Conservation (phyloP, 352 stramenopile genomes). For the Pythium myriotylum region DNA sequence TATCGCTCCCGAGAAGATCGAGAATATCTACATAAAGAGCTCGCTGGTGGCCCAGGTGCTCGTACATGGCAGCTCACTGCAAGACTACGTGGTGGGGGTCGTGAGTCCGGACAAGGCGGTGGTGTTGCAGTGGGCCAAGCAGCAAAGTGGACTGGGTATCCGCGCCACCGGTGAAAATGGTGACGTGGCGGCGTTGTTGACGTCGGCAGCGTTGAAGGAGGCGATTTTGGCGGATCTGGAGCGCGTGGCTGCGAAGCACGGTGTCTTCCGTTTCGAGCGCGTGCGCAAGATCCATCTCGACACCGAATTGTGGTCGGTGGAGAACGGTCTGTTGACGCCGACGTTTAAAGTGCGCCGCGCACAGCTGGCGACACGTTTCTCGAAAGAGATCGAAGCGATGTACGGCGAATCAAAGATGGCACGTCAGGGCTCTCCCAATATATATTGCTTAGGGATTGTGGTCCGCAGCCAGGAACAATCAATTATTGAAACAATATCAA, state of each 20-base stretch:
- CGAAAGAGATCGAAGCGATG: slow-evolving; percentile 61
- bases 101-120: slow-evolving; percentile 85
- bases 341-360: slow-evolving; percentile 96
- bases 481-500: too few species aligned
- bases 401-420: too few species aligned
- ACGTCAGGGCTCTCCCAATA: too few species aligned
- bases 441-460: too few species aligned
- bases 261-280: slow-evolving; percentile 93
- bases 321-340: slow-evolving; percentile 95
- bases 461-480: too few species aligned
- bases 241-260: slow-evolving; percentile 41
- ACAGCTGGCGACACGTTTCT: slow-evolving; percentile 57
- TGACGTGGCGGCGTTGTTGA: slow-evolving; percentile 20
- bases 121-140: too few species aligned
- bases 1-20: slow-evolving; percentile 95
- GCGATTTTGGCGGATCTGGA: slow-evolving; percentile 49
- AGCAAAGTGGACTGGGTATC: too few species aligned
- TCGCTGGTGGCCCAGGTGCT: slow-evolving; percentile 92
- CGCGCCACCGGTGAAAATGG: too few species aligned
- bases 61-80: slow-evolving; percentile 94
- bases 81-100: slow-evolving; percentile 91
- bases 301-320: slow-evolving; percentile 90
- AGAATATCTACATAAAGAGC: slow-evolving; percentile 91
- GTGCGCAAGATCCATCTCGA: slow-evolving; percentile 90
- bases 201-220: slow-evolving; percentile 44